Evolutionary conservation across 371 early-diverging fungal genomes (phyloP).

Genomic region (Circinella minor): DNA sequence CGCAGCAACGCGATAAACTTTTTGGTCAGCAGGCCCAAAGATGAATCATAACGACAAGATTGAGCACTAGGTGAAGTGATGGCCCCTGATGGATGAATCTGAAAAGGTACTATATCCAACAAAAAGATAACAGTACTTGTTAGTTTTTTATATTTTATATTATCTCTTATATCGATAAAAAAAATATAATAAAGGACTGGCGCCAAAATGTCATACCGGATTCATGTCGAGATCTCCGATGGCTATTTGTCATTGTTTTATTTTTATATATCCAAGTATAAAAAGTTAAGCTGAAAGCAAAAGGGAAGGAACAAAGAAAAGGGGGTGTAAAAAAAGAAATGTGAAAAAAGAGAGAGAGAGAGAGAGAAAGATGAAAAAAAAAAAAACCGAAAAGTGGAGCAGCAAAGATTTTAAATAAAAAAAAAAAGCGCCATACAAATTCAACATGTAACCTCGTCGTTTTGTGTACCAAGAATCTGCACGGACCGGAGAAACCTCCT

Average conservation of each 20-base stretch:
- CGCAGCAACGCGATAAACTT: constrained; percentile 73
- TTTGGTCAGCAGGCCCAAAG: constrained; percentile 78
- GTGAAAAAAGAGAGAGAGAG: constrained; percentile 4
- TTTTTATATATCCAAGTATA: not conserved
- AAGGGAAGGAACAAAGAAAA: not conserved
- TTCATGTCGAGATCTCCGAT: constrained; percentile 10
- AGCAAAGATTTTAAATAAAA: constrained; percentile 17
- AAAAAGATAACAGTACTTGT: not conserved
- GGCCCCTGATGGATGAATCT: constrained; percentile 25
- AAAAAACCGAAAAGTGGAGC: constrained; percentile 1
- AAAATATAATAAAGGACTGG: not conserved
- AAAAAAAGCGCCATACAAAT: constrained; percentile 21
- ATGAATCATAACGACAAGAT: constrained; percentile 55
- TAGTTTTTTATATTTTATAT: not conserved
- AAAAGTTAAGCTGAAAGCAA: not conserved
- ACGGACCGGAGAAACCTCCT: constrained; percentile 25
- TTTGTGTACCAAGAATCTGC: constrained; percentile 29
- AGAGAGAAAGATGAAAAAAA: constrained; percentile 13
- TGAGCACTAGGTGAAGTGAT: constrained; percentile 24
- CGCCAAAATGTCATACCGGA: not conserved
- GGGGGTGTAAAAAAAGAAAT: not conserved
- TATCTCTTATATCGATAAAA: not conserved
- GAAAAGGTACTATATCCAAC: constrained; percentile 21
- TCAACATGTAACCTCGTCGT: constrained; percentile 27
- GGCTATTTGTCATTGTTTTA: constrained; percentile 12